Base-by-base conservation (phyloP, 2,329 filamentous ascomycete genomes). In the Pseudogymnoascus sp. region DNA sequence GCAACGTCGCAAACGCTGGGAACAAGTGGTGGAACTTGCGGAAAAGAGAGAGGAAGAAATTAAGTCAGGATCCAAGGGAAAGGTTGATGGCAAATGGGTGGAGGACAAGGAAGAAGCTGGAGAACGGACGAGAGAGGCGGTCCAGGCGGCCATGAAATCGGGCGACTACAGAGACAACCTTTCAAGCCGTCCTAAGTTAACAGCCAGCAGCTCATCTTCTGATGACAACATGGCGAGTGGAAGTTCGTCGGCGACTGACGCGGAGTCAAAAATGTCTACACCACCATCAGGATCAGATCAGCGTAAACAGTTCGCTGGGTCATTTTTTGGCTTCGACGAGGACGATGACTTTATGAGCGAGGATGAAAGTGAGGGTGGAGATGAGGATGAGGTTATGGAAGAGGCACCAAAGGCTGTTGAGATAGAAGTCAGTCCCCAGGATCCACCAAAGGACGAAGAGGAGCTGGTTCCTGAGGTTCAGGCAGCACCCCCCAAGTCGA, bases 71-170 rank as follows among this genome's bases (percentile, higher is more conserved):
- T 80, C 82, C 66, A 82, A 85, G 68, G 84, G 86, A 61, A 82
- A 87, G 73, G 75, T 97, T 40, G 91, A 97, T 70, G 91, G 90
- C 0, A 89, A 93, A 72, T 99, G 93, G 92, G 87, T 97, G 40
- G 94, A 99, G 73, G 88, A 91, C 67, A 96, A 95, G 74, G 92
- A 97, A 69, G 92, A 96, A 72, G 89, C 88, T 27, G 87, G 85
- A 67, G 91, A 95, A 76, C 88, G 89, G 74, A 93, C 92, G 0
- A 79, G 89, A 40, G 86, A 90, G 68, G 89, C 89, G 2, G 88
- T 93, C 5, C 71, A 88, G 45, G 84, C 82, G 58, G 87, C 85
- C 6, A 87, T 92, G 78, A 87, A 85, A 74, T 78, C 80, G 13
- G 85, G 85, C 2, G 78, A 80, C 61, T 84, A 82, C 70, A 83